Conservation (phyloP, 495 filamentous ascomycete species). For the Penicillium flavigenum region DNA sequence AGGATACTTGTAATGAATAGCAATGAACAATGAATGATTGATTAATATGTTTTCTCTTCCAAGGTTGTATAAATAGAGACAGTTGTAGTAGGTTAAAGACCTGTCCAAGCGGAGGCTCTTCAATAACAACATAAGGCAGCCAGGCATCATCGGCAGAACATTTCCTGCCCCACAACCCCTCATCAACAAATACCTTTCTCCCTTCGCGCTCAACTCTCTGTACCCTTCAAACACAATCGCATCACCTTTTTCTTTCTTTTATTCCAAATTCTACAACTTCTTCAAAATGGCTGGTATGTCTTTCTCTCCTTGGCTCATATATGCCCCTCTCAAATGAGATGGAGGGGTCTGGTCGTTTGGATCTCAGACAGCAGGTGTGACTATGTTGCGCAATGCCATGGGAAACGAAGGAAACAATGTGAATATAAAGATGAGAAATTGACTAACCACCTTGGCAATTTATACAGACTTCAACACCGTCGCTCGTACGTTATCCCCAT, state of each 20-base stretch:
- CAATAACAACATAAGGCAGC: slow-evolving; percentile 18
- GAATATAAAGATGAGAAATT: slow-evolving; percentile 1
- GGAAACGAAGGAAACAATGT: not conserved
- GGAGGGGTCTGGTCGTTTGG: slow-evolving; percentile 2
- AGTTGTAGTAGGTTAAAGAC: not conserved
- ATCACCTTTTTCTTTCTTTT: not conserved
- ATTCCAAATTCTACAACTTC: slow-evolving; percentile 3
- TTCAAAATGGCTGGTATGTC: slow-evolving; percentile 40
- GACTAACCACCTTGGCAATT: slow-evolving; percentile 21
- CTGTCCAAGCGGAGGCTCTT: slow-evolving; percentile 1
- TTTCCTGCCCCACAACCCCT: slow-evolving; percentile 34
- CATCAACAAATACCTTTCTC: slow-evolving; percentile 35
- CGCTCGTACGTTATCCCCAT: slow-evolving; percentile 51
- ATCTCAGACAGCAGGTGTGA: slow-evolving; percentile 1
- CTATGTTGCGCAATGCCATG: slow-evolving; percentile 16
- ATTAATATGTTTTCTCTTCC: not conserved
- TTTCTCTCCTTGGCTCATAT: not conserved
- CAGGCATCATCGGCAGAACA: slow-evolving; percentile 29
- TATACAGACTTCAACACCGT: slow-evolving; percentile 51
- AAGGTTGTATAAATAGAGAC: not conserved
- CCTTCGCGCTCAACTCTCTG: slow-evolving; percentile 10
- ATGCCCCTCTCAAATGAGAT: not conserved
- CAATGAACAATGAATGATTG: slow-evolving; percentile 6
- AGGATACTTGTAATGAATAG: slow-evolving; percentile 5
- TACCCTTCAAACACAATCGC: slow-evolving; percentile 17